These are phyloP conservation scores for Komagataella populi DNA, from an alignment of 805 yeast species.

Conservation along the genomic window DNA sequence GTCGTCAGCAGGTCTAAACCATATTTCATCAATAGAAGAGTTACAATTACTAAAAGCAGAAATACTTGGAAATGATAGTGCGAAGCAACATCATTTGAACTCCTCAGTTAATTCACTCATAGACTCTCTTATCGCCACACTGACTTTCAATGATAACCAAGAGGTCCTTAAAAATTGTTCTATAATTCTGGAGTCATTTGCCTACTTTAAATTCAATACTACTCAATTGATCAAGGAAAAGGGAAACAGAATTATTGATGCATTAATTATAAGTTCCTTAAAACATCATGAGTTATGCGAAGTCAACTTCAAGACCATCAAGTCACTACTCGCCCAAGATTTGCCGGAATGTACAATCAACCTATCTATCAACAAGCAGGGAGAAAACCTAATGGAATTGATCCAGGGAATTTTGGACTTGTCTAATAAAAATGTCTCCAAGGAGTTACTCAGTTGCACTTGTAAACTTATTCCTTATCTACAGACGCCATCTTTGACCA, in stretches of 20 bases:
- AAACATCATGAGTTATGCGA: constrained; percentile 10
- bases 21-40: not conserved
- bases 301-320: constrained; percentile 12
- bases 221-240: constrained; percentile 6
- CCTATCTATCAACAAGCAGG: constrained; percentile 3
- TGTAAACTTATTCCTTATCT: constrained; percentile 14
- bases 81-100: constrained; percentile 8
- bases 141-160: constrained; percentile 6
- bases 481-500: constrained; percentile 4
- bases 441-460: constrained; percentile 9
- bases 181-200: constrained; percentile 14
- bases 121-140: constrained; percentile 2
- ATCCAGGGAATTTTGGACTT: constrained; percentile 6
- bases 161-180: constrained; percentile 9
- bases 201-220: constrained; percentile 10
- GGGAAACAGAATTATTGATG: constrained; percentile 4
- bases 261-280: constrained; percentile 9
- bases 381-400: constrained; percentile 6
- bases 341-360: constrained; percentile 8
- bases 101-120: not conserved
- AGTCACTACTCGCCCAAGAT: constrained; percentile 10
- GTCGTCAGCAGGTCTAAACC: not conserved
- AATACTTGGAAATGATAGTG: constrained; percentile 17
- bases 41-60: constrained; percentile 7
- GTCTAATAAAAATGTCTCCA: constrained; percentile 1